Evolutionary conservation across 2,329 filamentous ascomycete genomes (phyloP).

Genomic region (Rasamsonia emersonii): DNA sequence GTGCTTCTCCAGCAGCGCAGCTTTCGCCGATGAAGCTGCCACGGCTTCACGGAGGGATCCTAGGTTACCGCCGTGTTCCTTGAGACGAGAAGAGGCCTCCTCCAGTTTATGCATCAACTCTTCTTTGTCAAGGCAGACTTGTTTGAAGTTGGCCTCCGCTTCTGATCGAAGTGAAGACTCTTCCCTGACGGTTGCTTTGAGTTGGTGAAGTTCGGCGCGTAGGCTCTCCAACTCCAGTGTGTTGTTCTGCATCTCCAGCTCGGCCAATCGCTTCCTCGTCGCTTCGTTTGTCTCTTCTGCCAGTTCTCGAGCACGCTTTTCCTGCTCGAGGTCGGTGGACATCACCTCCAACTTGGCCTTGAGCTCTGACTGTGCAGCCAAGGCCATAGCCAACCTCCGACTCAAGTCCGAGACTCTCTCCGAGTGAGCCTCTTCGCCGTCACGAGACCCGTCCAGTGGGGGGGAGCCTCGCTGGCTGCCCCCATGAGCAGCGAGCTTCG

Average conservation of each 20-base stretch:
- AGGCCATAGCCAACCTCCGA: conserved; percentile 70
- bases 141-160: conserved; percentile 61
- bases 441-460: conserved; percentile 42
- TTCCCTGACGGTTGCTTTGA: conserved; percentile 69
- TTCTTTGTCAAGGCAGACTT: conserved; percentile 78
- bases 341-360: conserved; percentile 64
- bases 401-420: conserved; percentile 67
- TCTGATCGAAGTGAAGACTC: conserved; percentile 71
- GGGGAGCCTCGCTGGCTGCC: conserved; percentile 55
- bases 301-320: conserved; percentile 69
- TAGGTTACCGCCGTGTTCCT: conserved; percentile 63
- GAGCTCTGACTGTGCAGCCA: conserved; percentile 73
- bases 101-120: conserved; percentile 63
- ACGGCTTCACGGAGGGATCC: conserved; percentile 70
- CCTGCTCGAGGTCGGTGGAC: conserved; percentile 64
- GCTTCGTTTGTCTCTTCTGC: conserved; percentile 82
- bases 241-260: conserved; percentile 76
- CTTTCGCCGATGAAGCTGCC: conserved; percentile 68
- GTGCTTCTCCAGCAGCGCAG: conserved; percentile 66
- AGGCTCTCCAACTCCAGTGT: conserved; percentile 77
- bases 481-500: conserved; percentile 76
- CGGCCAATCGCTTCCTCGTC: conserved; percentile 71
- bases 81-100: conserved; percentile 56
- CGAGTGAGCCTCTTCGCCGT: conserved; percentile 49
- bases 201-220: conserved; percentile 73